phyloP scores from a whole-genome alignment of 1,139 yeast species.

The Arxiozyma slooffiae region DNA sequence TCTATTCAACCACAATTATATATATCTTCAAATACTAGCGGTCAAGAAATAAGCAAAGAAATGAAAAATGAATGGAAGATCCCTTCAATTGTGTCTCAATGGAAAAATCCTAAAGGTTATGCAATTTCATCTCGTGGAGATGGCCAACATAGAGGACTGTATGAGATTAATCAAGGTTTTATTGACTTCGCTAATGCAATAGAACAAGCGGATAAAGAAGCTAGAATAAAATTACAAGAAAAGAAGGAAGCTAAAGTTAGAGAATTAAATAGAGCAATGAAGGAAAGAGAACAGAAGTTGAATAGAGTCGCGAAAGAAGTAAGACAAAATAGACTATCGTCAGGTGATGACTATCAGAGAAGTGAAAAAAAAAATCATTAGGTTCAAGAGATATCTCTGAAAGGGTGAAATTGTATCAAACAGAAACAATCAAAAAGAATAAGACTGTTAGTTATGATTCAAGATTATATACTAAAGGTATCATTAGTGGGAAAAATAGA shows the following conservation, averaged over 20 bases:
- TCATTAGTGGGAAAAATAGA: constrained; percentile 32
- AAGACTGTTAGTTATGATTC: constrained; percentile 44
- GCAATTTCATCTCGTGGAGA: constrained; percentile 65
- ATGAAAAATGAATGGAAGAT: constrained; percentile 79
- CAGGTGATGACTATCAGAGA: constrained; percentile 3
- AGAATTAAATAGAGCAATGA: constrained; percentile 45
- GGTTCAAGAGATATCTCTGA: constrained; percentile 47
- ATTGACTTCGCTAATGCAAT: constrained; percentile 61
- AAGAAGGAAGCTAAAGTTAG: constrained; percentile 50
- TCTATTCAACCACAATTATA: constrained; percentile 25
- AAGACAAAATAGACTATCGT: neutral
- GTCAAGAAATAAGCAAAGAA: constrained; percentile 40
- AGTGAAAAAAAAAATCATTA: constrained; percentile 32
- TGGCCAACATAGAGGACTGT: constrained; percentile 33
- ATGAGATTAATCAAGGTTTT: constrained; percentile 50
- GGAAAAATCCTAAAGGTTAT: constrained; percentile 93
- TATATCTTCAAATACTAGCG: constrained; percentile 28
- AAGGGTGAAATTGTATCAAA: constrained; percentile 35
- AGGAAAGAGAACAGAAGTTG: constrained; percentile 51
- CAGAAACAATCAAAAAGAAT: constrained; percentile 36
- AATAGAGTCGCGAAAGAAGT: constrained; percentile 43
- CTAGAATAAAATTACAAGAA: constrained; percentile 57
- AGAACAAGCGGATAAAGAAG: constrained; percentile 62
- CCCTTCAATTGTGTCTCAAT: constrained; percentile 86
- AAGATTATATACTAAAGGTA: constrained; percentile 41